Evolutionary conservation across 2,329 filamentous ascomycete genomes (phyloP), one percentile per base, ranked within the genome.

Genomic region (Stromatinia cepivora): DNA sequence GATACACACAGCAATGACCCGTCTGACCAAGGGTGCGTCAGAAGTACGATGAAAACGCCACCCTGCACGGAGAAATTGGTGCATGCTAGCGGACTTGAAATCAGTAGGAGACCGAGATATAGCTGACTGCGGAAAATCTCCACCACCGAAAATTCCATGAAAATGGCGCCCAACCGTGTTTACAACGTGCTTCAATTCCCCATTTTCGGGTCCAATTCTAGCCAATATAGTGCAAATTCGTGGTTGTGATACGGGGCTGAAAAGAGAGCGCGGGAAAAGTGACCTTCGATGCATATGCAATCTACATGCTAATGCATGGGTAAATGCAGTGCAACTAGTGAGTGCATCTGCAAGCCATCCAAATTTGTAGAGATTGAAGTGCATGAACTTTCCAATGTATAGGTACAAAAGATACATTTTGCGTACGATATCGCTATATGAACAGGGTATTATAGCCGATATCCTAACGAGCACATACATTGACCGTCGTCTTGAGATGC

Each of bases 201-300:
- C 61, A 48, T 59, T 67, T 66, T 65, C 52, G 59, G 45, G 67
- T n/a, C 22, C 57, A 17, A 58, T 62, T 71, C 66, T 61, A 64
- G 66, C 72, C 69, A 71, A 71, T 71, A 58, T 69, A 17, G 66
- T 65, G 42, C 20, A 68, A 62, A 70, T 46, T 73, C 71, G 73
- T 74, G 72, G 69, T 71, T 67, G 67, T 72, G 69, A 66, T 64
- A 74, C 70, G 34, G 46, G 57, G 58, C 56, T 50, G 31, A 58
- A 64, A 15, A 39, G 54, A 53, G 57, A 54, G 36, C 8, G 66
- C 42, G 48, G 28, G 42, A 67, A 20, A n/a, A 58, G 52, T 67
- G 56, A 36, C 66, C 66, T 63, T 68, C 66, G 46, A 52, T 67
- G 56, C 45, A 67, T 67, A 62, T 67, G 31, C 45, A 68, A 15